Evolutionary conservation across 1,139 yeast genomes (phyloP).

Genomic region (Hemisphaericaspora subhashii): DNA sequence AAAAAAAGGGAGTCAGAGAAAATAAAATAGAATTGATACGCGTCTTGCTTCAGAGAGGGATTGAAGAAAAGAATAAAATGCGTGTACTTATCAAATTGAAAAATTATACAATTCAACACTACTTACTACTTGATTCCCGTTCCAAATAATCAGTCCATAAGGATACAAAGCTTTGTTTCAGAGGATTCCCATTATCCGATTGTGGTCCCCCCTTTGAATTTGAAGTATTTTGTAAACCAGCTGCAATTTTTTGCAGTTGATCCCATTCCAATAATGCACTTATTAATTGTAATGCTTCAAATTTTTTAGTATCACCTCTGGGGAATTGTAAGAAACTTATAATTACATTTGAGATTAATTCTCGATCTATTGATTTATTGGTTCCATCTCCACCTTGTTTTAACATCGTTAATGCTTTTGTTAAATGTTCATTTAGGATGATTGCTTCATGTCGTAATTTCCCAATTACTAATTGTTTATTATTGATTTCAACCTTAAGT

Average conservation of each 20-base stretch:
- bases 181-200: slow-evolving; percentile 19
- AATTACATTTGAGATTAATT: slow-evolving; percentile 79
- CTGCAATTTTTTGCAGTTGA: slow-evolving; percentile 75
- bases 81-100: neutral
- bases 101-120: no score
- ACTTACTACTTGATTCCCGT: slow-evolving; percentile 55
- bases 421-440: slow-evolving; percentile 89
- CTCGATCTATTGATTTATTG: slow-evolving; percentile 76
- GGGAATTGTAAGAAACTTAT: slow-evolving; percentile 86
- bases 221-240: slow-evolving; percentile 64
- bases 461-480: slow-evolving; percentile 79
- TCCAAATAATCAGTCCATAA: slow-evolving; percentile 90
- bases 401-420: slow-evolving; percentile 79
- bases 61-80: neutral
- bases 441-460: slow-evolving; percentile 94
- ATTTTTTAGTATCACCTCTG: slow-evolving; percentile 90
- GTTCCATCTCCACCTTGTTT: slow-evolving; percentile 67
- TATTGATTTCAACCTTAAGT: slow-evolving; percentile 48
- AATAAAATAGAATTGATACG: neutral
- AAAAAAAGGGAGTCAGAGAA: no score
- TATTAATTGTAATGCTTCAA: slow-evolving; percentile 83
- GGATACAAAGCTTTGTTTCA: slow-evolving; percentile 74
- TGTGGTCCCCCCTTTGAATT: slow-evolving; percentile 16
- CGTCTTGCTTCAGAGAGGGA: neutral
- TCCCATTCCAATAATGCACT: slow-evolving; percentile 88